Evolutionary conservation across 176 grass and related monocot species (phyloP).

Genomic region (Eragrostis nindensis): DNA sequence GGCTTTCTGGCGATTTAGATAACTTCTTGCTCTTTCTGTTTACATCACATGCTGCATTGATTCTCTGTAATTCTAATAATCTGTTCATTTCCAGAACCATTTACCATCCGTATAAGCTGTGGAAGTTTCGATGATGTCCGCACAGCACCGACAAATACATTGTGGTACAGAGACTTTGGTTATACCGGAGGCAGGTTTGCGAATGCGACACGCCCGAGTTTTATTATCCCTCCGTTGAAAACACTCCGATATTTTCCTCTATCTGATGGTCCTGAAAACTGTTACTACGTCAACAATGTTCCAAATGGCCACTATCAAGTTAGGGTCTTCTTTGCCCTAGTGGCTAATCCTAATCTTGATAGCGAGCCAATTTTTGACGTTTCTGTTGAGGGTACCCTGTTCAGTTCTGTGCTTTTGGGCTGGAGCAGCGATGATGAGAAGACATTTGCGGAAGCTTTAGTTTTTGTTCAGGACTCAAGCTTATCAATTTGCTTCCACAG

Average conservation of each 20-base stretch:
- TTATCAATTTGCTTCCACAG: constrained; percentile 90
- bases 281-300: constrained; percentile 80
- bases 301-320: constrained; percentile 82
- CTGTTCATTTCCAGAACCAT: constrained; percentile 76
- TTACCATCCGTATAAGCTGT: constrained; percentile 91
- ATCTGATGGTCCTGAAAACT: constrained; percentile 95
- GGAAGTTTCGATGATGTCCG: constrained; percentile 83
- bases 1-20: no score
- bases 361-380: constrained; percentile 91
- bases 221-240: constrained; percentile 81
- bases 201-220: constrained; percentile 76
- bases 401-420: constrained; percentile 79
- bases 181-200: constrained; percentile 86
- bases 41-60: background rate
- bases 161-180: constrained; percentile 96
- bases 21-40: no score
- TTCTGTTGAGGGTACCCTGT: constrained; percentile 88
- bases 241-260: constrained; percentile 85
- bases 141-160: constrained; percentile 75
- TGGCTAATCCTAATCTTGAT: constrained; percentile 74
- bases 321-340: constrained; percentile 85
- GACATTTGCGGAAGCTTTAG: constrained; percentile 80
- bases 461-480: constrained; percentile 67
- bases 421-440: constrained; percentile 89
- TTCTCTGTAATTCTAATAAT: constrained; percentile 10